These are phyloP conservation scores for Alternaria rosae DNA, from an alignment of 2,329 filamentous ascomycete species.

Conservation along the genomic window DNA sequence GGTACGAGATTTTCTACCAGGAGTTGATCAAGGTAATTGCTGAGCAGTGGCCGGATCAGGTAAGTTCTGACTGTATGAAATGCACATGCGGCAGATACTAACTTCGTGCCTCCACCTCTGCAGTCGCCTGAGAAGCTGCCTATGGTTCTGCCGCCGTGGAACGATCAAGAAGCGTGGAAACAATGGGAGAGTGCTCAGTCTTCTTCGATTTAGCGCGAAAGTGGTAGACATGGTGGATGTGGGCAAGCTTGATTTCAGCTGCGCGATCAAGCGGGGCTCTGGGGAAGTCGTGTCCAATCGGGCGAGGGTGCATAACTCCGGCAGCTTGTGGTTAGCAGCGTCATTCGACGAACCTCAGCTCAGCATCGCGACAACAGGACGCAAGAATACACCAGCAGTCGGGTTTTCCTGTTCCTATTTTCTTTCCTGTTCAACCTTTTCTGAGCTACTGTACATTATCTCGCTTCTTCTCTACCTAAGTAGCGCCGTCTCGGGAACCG, in stretches of 20 bases:
- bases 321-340: slow-evolving; percentile 14
- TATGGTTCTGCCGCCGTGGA: slow-evolving; percentile 63
- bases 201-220: background rate
- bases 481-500: background rate
- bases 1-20: slow-evolving; percentile 64
- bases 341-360: slow-evolving; percentile 10
- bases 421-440: background rate
- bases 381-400: slow-evolving; percentile 4
- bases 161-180: slow-evolving; percentile 48
- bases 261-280: slow-evolving; percentile 1
- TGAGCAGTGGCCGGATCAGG: slow-evolving; percentile 62
- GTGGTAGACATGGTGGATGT: background rate
- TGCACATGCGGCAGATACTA: background rate
- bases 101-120: background rate
- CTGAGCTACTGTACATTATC: background rate
- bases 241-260: background rate
- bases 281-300: slow-evolving; percentile 11
- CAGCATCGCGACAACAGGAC: slow-evolving; percentile 3
- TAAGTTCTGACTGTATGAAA: background rate
- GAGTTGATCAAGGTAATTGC: slow-evolving; percentile 62
- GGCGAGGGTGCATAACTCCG: slow-evolving; percentile 17
- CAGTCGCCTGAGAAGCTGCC: slow-evolving; percentile 58
- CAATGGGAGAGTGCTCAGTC: slow-evolving; percentile 24
- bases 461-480: background rate
- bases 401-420: background rate